Evolutionary conservation across 306 rosid species (phyloP).

Genomic region (Vigna angularis): DNA sequence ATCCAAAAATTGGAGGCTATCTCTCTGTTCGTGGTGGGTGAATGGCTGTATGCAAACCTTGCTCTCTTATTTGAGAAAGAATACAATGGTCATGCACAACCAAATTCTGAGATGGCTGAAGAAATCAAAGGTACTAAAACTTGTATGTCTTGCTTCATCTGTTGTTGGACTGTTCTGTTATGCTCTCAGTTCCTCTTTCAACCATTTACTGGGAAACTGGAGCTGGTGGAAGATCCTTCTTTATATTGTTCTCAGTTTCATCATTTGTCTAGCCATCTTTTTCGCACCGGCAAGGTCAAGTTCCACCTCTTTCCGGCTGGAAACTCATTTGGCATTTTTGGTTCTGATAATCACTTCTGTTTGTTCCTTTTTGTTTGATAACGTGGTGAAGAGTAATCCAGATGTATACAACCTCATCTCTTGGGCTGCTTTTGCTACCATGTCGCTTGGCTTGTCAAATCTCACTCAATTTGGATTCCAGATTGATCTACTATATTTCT

Average conservation of each 20-base stretch:
- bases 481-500: slow-evolving; percentile 32
- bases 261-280: neutral
- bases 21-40: neutral
- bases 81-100: neutral
- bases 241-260: neutral
- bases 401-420: slow-evolving; percentile 11
- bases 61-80: neutral
- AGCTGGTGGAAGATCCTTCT: slow-evolving; percentile 4
- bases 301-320: neutral
- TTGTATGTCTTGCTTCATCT: slow-evolving; percentile 10
- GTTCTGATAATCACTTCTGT: neutral
- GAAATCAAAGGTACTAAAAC: neutral
- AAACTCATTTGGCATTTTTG: neutral
- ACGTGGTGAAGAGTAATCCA: neutral
- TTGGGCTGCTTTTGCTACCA: slow-evolving; percentile 8
- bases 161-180: slow-evolving; percentile 27
- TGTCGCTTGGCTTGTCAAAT: slow-evolving; percentile 11
- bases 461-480: slow-evolving; percentile 18
- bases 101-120: neutral
- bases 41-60: no score
- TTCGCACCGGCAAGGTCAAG: neutral
- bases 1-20: no score
- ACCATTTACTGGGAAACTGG: slow-evolving; percentile 14
- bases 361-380: neutral
- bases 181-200: slow-evolving; percentile 32